These are phyloP conservation scores for Apiospora kogelbergensis DNA, from an alignment of 2,329 filamentous ascomycete genomes.

Conservation along the genomic window DNA sequence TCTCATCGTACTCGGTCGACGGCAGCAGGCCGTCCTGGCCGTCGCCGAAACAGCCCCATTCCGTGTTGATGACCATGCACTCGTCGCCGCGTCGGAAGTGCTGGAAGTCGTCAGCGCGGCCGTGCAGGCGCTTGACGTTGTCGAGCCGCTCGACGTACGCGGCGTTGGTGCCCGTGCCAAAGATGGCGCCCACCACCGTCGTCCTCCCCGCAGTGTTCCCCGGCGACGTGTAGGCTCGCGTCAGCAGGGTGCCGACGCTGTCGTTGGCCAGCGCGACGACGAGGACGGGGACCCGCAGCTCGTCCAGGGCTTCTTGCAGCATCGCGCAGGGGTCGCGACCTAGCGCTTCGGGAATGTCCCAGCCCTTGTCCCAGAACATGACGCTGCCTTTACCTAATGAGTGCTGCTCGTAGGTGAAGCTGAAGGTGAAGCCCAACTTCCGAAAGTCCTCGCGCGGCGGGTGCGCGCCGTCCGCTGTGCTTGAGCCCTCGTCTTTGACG, in stretches of 20 bases:
- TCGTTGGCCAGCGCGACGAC: slow-evolving; percentile 78
- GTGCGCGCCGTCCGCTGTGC: neutral
- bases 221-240: slow-evolving; percentile 74
- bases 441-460: slow-evolving; percentile 14
- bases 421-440: slow-evolving; percentile 32
- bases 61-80: slow-evolving; percentile 80
- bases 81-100: slow-evolving; percentile 55
- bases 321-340: slow-evolving; percentile 74
- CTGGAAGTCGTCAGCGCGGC: slow-evolving; percentile 51
- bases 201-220: slow-evolving; percentile 48
- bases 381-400: slow-evolving; percentile 68
- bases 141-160: slow-evolving; percentile 74
- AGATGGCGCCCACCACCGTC: slow-evolving; percentile 65
- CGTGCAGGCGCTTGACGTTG: slow-evolving; percentile 58
- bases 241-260: slow-evolving; percentile 78
- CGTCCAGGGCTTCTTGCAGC: slow-evolving; percentile 71
- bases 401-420: slow-evolving; percentile 77
- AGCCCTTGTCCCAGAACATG: slow-evolving; percentile 80
- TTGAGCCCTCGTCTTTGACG: neutral
- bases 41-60: slow-evolving; percentile 83
- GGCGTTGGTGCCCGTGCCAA: slow-evolving; percentile 79
- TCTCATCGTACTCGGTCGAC: slow-evolving; percentile 65
- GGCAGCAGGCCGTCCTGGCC: slow-evolving; percentile 64
- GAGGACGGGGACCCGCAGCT: slow-evolving; percentile 64
- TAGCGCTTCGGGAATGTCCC: slow-evolving; percentile 73